Percentiles rank a stretch among this genome's conserved stretches.
These are phyloP conservation scores for Cladosporium halotolerans DNA, from an alignment of 2,329 filamentous ascomycete species.

Conservation along the genomic window DNA sequence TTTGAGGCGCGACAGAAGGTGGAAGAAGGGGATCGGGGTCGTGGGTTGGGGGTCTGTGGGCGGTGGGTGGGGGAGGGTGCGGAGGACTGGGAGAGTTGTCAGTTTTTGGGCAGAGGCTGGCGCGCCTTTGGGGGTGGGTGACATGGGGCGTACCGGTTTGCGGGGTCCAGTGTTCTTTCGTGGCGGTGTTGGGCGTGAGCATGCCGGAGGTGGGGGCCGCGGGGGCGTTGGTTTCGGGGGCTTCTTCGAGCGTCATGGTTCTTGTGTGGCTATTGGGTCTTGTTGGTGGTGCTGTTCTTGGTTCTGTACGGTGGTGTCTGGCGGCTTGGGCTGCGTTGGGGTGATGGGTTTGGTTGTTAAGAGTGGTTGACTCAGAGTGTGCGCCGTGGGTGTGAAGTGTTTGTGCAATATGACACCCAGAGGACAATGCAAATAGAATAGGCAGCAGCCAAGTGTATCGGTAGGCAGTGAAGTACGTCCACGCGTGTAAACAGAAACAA, in stretches of 20 bases:
- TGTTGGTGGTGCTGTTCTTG: background rate
- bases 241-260: conserved; percentile 12
- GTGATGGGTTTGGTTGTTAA: background rate
- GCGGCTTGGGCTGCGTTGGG: background rate
- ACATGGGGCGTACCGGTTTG: conserved; percentile 38
- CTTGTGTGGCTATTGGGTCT: background rate
- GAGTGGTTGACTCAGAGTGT: background rate
- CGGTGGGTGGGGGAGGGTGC: conserved; percentile 54
- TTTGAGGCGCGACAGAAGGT: conserved; percentile 88
- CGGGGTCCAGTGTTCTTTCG: conserved; percentile 36
- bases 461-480: no score
- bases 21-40: conserved; percentile 87
- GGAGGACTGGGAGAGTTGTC: conserved; percentile 48
- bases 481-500: no score
- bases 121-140: background rate
- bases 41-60: conserved; percentile 50
- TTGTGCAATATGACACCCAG: no score
- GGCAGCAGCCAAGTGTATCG: no score
- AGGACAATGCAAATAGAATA: no score
- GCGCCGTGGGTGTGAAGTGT: no score
- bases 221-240: conserved; percentile 15
- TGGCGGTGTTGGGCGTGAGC: conserved; percentile 13
- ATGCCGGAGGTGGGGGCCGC: conserved; percentile 10
- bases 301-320: no score
- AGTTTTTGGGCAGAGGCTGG: background rate